Percentiles rank a stretch among this genome's conserved stretches.
Conservation (phyloP, 176 grass and related monocot genomes). For the Phoenix roebelenii region DNA sequence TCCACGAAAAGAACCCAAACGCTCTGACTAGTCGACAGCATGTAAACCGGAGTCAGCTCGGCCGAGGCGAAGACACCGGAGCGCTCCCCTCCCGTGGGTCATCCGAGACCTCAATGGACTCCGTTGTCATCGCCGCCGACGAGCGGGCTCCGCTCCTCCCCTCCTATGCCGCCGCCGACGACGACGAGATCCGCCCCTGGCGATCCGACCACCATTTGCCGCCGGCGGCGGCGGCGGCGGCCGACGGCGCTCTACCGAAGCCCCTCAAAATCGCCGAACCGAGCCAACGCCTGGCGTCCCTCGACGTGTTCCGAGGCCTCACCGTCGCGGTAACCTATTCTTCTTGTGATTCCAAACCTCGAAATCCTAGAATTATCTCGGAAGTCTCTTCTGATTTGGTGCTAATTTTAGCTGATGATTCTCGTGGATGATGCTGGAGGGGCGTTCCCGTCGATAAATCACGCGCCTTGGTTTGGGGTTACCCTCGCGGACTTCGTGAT, state of each 20-base stretch:
- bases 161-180: neutral
- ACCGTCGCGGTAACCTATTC: conserved; percentile 51
- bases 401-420: conserved; percentile 62
- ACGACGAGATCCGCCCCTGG: conserved; percentile 47
- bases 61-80: too few relatives aligned
- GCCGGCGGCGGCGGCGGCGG: neutral
- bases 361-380: too few relatives aligned
- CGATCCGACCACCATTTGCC: neutral
- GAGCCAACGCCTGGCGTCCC: conserved; percentile 47
- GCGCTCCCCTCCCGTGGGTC: too few relatives aligned
- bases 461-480: conserved; percentile 82
- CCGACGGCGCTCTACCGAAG: neutral
- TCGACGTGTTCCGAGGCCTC: conserved; percentile 91
- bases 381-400: neutral
- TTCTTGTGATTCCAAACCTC: neutral
- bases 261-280: conserved; percentile 19
- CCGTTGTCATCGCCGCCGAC: conserved; percentile 13
- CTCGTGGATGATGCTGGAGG: conserved; percentile 86
- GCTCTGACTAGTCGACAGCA: too few relatives aligned
- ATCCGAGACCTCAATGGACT: conserved; percentile 39
- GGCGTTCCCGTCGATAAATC: conserved; percentile 86
- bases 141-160: conserved; percentile 25
- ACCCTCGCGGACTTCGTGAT: conserved; percentile 94
- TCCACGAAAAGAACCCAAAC: too few relatives aligned
- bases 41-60: too few relatives aligned